Base-by-base conservation (phyloP, 2,329 filamentous ascomycete genomes). In the Parafenestella ontariensis region DNA sequence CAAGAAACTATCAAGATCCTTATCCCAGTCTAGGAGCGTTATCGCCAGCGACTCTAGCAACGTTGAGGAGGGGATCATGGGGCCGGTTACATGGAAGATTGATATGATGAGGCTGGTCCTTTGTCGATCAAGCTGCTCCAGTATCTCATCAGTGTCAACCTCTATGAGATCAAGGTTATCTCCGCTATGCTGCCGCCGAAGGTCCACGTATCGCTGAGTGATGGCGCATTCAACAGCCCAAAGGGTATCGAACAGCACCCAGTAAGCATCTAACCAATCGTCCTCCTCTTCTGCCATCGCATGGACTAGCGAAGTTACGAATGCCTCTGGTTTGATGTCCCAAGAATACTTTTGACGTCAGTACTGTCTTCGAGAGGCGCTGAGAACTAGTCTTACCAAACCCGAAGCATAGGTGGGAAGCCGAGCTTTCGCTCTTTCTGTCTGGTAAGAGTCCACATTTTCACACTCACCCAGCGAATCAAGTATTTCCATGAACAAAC, bases 211-310 rank as follows among this genome's bases (percentile, higher is more conserved):
- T 41, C 71, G 70, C 54, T 76, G 72, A 31, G 68, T 69, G 10
- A 75, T 52, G 8, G 71, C 71, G 34, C 63, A 70, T 52, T 76
- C 74, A 6, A 68, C 62, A 1, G 73, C 71, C 70, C 73, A 75
- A 31, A 73, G 44, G 28, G 67, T 67, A 48, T 76, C 74, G 39
- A 67, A 72, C 7, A 76, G 46, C 8, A 70, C 63, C 57, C 65
- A 73, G 49, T 75, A 75, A 8, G 72, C 65, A 41, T 65, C 56
- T 28, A 72, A 54, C 54, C 71, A 72, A 36, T 50, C 48, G 10
- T 50, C 48, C 28, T 74, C 70, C 17, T 68, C 63, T 49, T 69
- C 65, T 56, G 62, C 59, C 1, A 56, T 62, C 5, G 63, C 65
- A 31, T 65, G 60, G 21, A 68, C 62, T 7, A 66, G 51, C 36